These are phyloP conservation scores for Acorus calamus DNA, from an alignment of 106 monocot genomes.

Conservation along the genomic window DNA sequence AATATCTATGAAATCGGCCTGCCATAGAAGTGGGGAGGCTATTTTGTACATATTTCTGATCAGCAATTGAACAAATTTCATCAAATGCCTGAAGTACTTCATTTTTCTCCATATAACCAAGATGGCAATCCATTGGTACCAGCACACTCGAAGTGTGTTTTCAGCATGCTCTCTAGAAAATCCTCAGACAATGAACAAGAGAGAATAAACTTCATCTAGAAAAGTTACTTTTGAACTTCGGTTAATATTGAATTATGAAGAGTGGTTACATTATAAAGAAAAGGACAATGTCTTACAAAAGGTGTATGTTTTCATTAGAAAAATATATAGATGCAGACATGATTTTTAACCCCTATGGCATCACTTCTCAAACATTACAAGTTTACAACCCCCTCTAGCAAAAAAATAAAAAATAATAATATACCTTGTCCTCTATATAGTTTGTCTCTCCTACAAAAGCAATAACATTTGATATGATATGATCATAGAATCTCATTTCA, in stretches of 20 bases:
- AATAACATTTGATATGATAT: background rate
- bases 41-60: slow-evolving; percentile 58
- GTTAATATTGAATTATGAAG: background rate
- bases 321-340: too few relatives aligned
- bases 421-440: background rate
- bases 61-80: slow-evolving; percentile 91
- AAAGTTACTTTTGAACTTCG: background rate
- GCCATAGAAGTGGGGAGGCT: too few relatives aligned
- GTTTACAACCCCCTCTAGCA: too few relatives aligned
- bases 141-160: slow-evolving; percentile 65
- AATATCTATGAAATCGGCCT: too few relatives aligned
- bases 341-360: too few relatives aligned
- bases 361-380: too few relatives aligned
- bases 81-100: slow-evolving; percentile 96
- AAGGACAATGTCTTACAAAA: too few relatives aligned
- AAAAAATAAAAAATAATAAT: background rate
- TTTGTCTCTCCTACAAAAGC: too few relatives aligned
- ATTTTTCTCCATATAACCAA: slow-evolving; percentile 99
- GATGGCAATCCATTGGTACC: slow-evolving; percentile 90
- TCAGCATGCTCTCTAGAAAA: slow-evolving; percentile 46
- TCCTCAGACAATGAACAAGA: background rate
- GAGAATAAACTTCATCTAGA: background rate
- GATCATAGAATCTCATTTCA: background rate
- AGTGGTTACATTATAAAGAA: too few relatives aligned
- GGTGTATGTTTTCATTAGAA: too few relatives aligned